These are phyloP conservation scores for Boletellus ananas DNA, from an alignment of 768 basidiomycete species.

Conservation along the genomic window DNA sequence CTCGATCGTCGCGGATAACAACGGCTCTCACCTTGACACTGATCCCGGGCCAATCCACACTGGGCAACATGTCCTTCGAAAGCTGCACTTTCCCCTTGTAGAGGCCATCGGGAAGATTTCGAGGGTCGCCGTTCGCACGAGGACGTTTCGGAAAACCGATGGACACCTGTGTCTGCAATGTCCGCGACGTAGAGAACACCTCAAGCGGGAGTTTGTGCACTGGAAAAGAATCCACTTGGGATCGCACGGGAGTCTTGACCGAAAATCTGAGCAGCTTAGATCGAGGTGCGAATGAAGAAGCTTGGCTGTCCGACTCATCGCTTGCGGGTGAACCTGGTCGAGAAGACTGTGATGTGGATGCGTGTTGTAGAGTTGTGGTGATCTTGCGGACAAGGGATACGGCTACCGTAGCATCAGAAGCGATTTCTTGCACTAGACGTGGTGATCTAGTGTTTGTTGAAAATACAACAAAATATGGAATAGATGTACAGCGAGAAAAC, in stretches of 20 bases:
- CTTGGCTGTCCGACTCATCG: slow-evolving; percentile 38
- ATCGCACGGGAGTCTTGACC: slow-evolving; percentile 19
- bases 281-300: slow-evolving; percentile 8
- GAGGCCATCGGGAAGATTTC: slow-evolving; percentile 63
- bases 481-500: slow-evolving; percentile 57
- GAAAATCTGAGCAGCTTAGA: slow-evolving; percentile 31
- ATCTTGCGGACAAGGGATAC: slow-evolving; percentile 63
- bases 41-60: slow-evolving; percentile 63
- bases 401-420: slow-evolving; percentile 67
- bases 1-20: slow-evolving; percentile 6
- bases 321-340: slow-evolving; percentile 48
- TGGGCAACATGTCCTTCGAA: slow-evolving; percentile 57
- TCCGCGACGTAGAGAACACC: slow-evolving; percentile 19
- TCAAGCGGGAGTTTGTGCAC: slow-evolving; percentile 26
- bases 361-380: slow-evolving; percentile 42
- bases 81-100: slow-evolving; percentile 57
- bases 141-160: slow-evolving; percentile 74
- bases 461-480: slow-evolving; percentile 73
- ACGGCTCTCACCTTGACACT: slow-evolving; percentile 54
- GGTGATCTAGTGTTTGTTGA: slow-evolving; percentile 57
- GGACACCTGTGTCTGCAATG: slow-evolving; percentile 40
- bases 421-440: slow-evolving; percentile 57
- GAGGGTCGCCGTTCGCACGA: slow-evolving; percentile 41
- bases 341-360: slow-evolving; percentile 35
- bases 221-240: slow-evolving; percentile 2